These are phyloP conservation scores for Metarhizium anisopliae DNA, from an alignment of 2,329 filamentous ascomycete genomes.

Conservation along the genomic window DNA sequence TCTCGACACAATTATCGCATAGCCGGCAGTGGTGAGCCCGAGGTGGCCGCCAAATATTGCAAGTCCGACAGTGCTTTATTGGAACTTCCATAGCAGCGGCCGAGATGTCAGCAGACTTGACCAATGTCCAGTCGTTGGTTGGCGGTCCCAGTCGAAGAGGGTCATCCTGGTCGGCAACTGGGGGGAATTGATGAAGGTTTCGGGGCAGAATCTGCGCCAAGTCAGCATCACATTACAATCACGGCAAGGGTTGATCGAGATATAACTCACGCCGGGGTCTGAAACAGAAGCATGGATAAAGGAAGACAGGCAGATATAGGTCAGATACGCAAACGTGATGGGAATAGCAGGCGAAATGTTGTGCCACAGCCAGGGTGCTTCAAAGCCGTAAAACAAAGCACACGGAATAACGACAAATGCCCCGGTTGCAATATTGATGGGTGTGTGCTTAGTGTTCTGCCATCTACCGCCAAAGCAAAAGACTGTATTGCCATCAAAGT, in stretches of 20 bases:
- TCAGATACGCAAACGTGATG: conserved; percentile 83
- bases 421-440: conserved; percentile 83
- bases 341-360: conserved; percentile 83
- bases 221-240: conserved; percentile 3
- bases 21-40: conserved; percentile 93
- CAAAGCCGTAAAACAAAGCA: conserved; percentile 76
- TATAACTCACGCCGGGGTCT: conserved; percentile 74
- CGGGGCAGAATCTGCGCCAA: conserved; percentile 72
- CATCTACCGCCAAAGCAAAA: conserved; percentile 82
- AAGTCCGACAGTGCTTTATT: conserved; percentile 96
- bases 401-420: conserved; percentile 70
- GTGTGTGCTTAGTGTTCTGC: conserved; percentile 79
- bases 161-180: conserved; percentile 65
- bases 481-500: conserved; percentile 86
- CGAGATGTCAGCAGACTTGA: conserved; percentile 65
- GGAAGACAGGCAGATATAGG: conserved; percentile 82
- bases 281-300: conserved; percentile 88
- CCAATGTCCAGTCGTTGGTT: conserved; percentile 88
- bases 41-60: conserved; percentile 93
- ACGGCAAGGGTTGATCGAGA: not conserved
- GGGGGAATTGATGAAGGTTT: conserved; percentile 84
- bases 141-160: conserved; percentile 73
- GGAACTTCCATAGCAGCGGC: conserved; percentile 95
- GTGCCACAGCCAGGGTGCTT: conserved; percentile 77
- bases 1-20: conserved; percentile 96